Evolutionary conservation across 495 filamentous ascomycete genomes (phyloP), one percentile per base, ranked within the genome.

Genomic region (Daldinia concentrica): DNA sequence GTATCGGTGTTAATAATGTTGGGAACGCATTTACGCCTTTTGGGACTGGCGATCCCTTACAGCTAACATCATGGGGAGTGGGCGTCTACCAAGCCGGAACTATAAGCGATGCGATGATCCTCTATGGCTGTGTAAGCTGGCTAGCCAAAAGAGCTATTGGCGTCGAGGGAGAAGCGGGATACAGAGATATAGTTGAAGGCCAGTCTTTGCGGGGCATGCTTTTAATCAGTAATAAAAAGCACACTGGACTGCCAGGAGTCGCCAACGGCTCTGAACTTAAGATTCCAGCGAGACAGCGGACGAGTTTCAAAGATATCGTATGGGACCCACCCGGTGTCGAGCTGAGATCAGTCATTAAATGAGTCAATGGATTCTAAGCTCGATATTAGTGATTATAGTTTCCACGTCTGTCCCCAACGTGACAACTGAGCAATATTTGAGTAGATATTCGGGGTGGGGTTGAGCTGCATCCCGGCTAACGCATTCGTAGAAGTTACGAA

Each of bases 11-110:
- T n/a, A 92, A 93, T 69, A 94, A 93, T 67, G 87, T 93, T 17
- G 91, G 90, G 2, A 93, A 93, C 77, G 88, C 91, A 0, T 93
- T 93, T 69, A 92, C 92, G 9, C 92, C 91, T 0, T 88, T 90
- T 68, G 91, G 91, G 0, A 86, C 80, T n/a, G 86, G 84, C n/a
- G 92, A 93, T 78, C 90, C 91, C 1, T 68, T 93, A 59, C 80
- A 81, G 17, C 72, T 92, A 54, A 90, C 90, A 41, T 88, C 86
- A 51, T 74, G 89, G 51, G 85, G 87, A 6, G 90, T 93, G 4
- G 90, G 88, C 0, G 62, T 92, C 3, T 93, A 93, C 71, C 89
- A 92, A 57, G 87, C 88, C 2, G 91, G 90, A 0, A 89, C 86
- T 4, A 80, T 83, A 73, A 68, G 73, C 14, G 88, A 90, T 77